Conservation (phyloP, 352 stramenopile genomes). For the Globisporangium carolinianum region DNA sequence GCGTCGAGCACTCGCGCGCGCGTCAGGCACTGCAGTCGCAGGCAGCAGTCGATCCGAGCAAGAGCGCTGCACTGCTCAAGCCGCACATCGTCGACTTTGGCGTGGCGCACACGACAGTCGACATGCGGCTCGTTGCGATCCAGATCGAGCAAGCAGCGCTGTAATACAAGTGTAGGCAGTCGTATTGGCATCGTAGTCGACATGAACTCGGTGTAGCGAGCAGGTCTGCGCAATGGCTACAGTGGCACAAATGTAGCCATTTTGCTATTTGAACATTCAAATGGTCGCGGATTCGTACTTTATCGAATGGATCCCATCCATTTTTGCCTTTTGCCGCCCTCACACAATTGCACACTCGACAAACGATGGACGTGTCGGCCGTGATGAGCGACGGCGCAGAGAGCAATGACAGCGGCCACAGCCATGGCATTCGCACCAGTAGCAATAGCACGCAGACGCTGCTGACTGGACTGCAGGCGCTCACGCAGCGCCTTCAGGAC, state of each 20-base stretch:
- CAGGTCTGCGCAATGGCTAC: too few relatives aligned
- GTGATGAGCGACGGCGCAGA: not conserved
- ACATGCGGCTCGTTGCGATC: constrained; percentile 12
- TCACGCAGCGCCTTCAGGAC: constrained; percentile 55
- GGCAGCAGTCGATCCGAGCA: not conserved
- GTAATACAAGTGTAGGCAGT: not conserved
- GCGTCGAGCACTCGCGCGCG: constrained; percentile 8
- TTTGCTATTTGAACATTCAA: not conserved
- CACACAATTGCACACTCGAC: not conserved
- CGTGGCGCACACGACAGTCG: constrained; percentile 18
- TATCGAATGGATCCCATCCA: too few relatives aligned
- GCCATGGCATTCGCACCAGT: not conserved
- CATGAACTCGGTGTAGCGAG: too few relatives aligned
- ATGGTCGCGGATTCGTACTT: too few relatives aligned
- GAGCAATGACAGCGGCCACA: not conserved
- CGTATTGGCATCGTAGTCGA: too few relatives aligned
- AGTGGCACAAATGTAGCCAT: not conserved
- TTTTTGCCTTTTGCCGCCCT: too few relatives aligned
- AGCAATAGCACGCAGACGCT: constrained; percentile 5
- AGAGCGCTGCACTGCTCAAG: not conserved
- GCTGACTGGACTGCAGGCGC: constrained; percentile 31
- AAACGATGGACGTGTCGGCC: not conserved
- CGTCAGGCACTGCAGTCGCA: not conserved
- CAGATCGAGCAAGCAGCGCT: constrained; percentile 13
- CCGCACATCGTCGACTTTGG: constrained; percentile 18